Base-by-base conservation (phyloP, 192 early-diverging fungal genomes). In the Glomus cerebriforme region DNA sequence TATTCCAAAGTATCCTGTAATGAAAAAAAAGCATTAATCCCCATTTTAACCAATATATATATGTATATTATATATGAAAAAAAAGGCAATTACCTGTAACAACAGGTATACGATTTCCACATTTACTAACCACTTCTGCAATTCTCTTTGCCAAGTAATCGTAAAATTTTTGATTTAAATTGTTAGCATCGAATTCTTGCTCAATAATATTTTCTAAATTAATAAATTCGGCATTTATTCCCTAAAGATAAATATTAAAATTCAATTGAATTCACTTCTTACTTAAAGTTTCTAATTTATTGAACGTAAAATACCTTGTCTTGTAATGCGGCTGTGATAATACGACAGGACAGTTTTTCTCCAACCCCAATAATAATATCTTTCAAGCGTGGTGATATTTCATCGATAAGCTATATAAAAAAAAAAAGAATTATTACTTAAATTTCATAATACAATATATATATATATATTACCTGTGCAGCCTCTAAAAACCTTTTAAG, bases 361-460 rank as follows among this genome's bases (percentile, higher is more conserved):
- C 98, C 98, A 6, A 91, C 91, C 29, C 94, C 93, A 73, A 99
- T 92, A 59, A 99, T 97, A 77, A 96, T 92, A 84, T 99, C 98
- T 75, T 92, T 88, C 39, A 97, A 98, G 80, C 95, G 92, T 76
- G 98, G 96, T 29, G 97, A 97, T 10, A 99, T 94, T 82, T 99
- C 98, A 72, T 95, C 94, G 81, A 99, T 97, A 73, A 96, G 91
- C 79, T 85, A 63, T n/a, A 39, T n/a, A n/a, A n/a, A n/a, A 31
- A 29, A 8, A 59, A 75, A 2, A 59, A 13, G 31, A 32, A 54
- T 47, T 54, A 3, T 43, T 12, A 49, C 7, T 12, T 26, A 72
- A 35, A 26, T 58, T 37, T 37, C 24, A 58, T 31, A 24, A n/a
- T 22, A 32, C 3, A 35, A 24, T 71, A 63, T 12, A 17, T 54